Evolutionary conservation across 2,329 filamentous ascomycete species (phyloP).

Genomic region (Alternaria triticimaculans): DNA sequence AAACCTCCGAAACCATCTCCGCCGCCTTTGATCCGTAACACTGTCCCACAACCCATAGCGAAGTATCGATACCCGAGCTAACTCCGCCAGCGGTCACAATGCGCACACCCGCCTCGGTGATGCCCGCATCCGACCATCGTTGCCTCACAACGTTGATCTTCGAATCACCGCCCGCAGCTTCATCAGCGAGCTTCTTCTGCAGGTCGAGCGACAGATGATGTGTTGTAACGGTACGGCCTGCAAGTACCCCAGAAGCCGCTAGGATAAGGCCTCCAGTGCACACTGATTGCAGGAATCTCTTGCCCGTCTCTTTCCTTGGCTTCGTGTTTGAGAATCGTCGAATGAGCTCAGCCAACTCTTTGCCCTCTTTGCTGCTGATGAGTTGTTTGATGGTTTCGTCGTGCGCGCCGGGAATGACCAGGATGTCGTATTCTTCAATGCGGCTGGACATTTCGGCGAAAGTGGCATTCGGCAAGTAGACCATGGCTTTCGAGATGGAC

Average conservation of each 20-base stretch:
- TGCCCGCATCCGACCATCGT: conserved; percentile 44
- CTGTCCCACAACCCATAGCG: conserved; percentile 36
- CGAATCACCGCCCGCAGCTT: conserved; percentile 38
- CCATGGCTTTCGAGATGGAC: conserved; percentile 32
- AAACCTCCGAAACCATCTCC: conserved; percentile 32
- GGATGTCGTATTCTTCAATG: conserved; percentile 47
- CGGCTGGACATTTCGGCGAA: conserved; percentile 35
- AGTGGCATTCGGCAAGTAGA: conserved; percentile 39
- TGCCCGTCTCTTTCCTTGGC: conserved; percentile 29
- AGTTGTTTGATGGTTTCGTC: conserved; percentile 35
- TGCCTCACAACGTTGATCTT: conserved; percentile 33
- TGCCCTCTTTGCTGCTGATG: conserved; percentile 25
- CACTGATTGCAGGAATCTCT: conserved; percentile 48
- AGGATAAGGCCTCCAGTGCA: conserved; percentile 51
- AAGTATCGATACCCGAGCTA: conserved; percentile 42
- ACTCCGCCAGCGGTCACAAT: conserved; percentile 47
- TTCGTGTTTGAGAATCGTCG: conserved; percentile 28
- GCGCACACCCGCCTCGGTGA: conserved; percentile 36
- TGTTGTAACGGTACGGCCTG: conserved; percentile 47
- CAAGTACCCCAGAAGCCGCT: conserved; percentile 47
- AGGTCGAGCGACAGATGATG: conserved; percentile 45
- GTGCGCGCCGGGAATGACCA: conserved; percentile 49
- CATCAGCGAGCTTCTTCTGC: conserved; percentile 36
- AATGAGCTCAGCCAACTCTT: conserved; percentile 26
- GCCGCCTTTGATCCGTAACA: conserved; percentile 34